A percentile compares a stretch with the other conserved stretches of the same genome.
These are phyloP conservation scores for apple (Malus domestica) DNA, from an alignment of 306 rosid species.

Conservation along the genomic window DNA sequence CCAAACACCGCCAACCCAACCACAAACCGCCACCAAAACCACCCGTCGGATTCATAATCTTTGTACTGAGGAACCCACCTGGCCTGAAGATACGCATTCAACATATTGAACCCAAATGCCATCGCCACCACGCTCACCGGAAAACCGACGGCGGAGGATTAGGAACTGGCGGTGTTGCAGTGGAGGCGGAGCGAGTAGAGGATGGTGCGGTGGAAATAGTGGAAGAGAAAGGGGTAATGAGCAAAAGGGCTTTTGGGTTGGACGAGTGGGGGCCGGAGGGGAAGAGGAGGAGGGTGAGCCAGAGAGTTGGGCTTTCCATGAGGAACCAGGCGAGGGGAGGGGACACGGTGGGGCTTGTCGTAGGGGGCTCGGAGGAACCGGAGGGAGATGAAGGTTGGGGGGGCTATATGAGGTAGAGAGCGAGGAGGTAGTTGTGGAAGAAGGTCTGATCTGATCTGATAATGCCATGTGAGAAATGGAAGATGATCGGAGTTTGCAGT, in stretches of 20 bases:
- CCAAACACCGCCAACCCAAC: conserved; percentile 37
- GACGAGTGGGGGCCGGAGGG: conserved; percentile 47
- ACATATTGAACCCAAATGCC: conserved; percentile 47
- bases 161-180: not conserved
- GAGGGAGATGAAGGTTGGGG: conserved; percentile 54
- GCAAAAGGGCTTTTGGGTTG: conserved; percentile 46
- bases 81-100: conserved; percentile 60
- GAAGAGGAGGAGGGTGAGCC: conserved; percentile 66
- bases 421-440: conserved; percentile 27
- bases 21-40: conserved; percentile 44
- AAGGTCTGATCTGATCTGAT: conserved; percentile 22
- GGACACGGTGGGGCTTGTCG: conserved; percentile 60
- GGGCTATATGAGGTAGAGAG: conserved; percentile 45
- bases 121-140: conserved; percentile 47
- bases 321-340: conserved; percentile 75
- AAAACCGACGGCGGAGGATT: conserved; percentile 21
- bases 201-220: conserved; percentile 64
- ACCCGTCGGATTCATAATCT: conserved; percentile 19
- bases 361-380: conserved; percentile 76
- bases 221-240: conserved; percentile 51
- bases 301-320: conserved; percentile 80
- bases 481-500: not conserved
- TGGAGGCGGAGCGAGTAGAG: conserved; percentile 55
- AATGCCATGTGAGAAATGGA: not conserved
- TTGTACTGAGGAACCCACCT: conserved; percentile 60